Conservation (phyloP, 345 rosid species). For the Lagerstroemia speciosa region DNA sequence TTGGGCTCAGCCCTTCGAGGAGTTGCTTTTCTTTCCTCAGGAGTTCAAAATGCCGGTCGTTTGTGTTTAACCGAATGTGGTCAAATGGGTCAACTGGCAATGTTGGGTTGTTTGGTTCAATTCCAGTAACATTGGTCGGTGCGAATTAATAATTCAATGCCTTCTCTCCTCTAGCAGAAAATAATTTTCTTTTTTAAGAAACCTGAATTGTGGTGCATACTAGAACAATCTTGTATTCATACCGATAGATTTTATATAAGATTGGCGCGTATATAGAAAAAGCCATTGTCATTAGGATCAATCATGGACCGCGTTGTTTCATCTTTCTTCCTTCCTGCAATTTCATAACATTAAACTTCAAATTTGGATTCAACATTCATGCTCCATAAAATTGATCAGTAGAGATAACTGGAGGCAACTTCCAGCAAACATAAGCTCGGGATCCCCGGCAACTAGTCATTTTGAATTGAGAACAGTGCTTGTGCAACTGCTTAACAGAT, state of each 20-base stretch:
- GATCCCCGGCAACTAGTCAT: background rate
- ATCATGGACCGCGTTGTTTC: background rate
- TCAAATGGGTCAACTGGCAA: constrained; percentile 11
- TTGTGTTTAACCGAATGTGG: constrained; percentile 3
- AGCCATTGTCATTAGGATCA: background rate
- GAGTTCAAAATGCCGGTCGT: constrained; percentile 1
- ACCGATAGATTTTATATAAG: too few species aligned
- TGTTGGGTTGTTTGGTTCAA: constrained; percentile 10
- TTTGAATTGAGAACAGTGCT: background rate
- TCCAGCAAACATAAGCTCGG: background rate
- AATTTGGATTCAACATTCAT: background rate
- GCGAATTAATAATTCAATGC: too few species aligned
- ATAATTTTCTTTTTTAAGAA: too few species aligned
- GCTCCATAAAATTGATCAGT: background rate
- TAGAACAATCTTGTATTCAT: too few species aligned
- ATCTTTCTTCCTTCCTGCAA: background rate
- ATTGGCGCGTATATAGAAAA: too few species aligned
- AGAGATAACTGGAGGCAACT: background rate
- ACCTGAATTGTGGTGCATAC: too few species aligned
- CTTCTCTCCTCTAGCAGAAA: too few species aligned
- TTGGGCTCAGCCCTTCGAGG: background rate
- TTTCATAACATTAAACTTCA: background rate
- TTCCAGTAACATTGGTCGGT: constrained; percentile 3
- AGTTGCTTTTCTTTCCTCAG: background rate
- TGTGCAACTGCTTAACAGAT: background rate